Percentiles rank a stretch among this genome's conserved stretches.
Conservation (phyloP, 2,329 filamentous ascomycete species). For the Cryoendolithus antarcticus region DNA sequence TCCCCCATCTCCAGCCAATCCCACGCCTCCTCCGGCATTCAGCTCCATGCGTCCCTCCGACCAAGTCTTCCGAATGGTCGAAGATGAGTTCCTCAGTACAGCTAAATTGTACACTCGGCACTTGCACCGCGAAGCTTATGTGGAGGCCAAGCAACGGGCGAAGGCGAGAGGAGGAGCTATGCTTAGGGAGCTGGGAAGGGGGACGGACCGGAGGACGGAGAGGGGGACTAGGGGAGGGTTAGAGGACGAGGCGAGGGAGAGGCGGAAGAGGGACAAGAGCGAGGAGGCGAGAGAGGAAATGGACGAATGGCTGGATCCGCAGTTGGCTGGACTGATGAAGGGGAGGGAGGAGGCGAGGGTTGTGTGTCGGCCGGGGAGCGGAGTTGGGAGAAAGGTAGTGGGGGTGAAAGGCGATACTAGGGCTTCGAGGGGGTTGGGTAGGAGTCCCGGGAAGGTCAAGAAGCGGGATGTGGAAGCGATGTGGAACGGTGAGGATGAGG, state of each 20-base stretch:
- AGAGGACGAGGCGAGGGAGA: slow-evolving; percentile 19
- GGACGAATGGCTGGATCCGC: neutral
- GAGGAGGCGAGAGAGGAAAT: neutral
- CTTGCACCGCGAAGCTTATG: slow-evolving; percentile 66
- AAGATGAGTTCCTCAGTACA: slow-evolving; percentile 61
- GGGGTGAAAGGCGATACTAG: slow-evolving; percentile 15
- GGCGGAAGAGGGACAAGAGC: slow-evolving; percentile 5
- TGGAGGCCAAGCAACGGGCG: slow-evolving; percentile 49
- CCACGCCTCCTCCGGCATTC: slow-evolving; percentile 15
- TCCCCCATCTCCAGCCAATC: slow-evolving; percentile 17
- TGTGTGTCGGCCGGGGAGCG: slow-evolving; percentile 9
- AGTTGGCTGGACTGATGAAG: slow-evolving; percentile 6
- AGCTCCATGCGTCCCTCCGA: slow-evolving; percentile 55
- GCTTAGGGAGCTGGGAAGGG: slow-evolving; percentile 27
- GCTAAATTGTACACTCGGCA: slow-evolving; percentile 61
- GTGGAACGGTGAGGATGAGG: neutral
- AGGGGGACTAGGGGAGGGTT: slow-evolving; percentile 8
- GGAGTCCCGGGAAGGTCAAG: slow-evolving; percentile 14
- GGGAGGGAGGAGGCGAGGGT: slow-evolving; percentile 16
- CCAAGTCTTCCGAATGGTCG: slow-evolving; percentile 69
- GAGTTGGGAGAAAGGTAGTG: slow-evolving; percentile 4
- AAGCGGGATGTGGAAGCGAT: slow-evolving; percentile 4
- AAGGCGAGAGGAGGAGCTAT: slow-evolving; percentile 41
- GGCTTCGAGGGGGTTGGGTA: slow-evolving; percentile 18
- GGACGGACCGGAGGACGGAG: slow-evolving; percentile 26